These are phyloP conservation scores for Teratosphaeria nubilosa DNA, from an alignment of 2,329 filamentous ascomycete genomes.

Conservation along the genomic window DNA sequence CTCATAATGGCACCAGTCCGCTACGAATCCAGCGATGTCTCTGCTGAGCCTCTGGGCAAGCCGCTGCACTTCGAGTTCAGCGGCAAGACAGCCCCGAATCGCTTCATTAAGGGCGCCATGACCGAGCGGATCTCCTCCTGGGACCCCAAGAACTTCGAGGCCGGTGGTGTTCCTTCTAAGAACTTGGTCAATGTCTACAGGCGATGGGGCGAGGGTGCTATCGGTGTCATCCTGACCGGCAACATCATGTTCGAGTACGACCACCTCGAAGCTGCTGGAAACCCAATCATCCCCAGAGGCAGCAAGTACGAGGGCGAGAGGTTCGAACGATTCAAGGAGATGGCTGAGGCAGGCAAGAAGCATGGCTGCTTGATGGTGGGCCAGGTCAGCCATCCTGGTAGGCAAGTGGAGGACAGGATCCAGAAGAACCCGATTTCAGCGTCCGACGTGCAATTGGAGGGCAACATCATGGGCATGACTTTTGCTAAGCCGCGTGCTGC, in stretches of 20 bases:
- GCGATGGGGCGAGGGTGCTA: conserved; percentile 50
- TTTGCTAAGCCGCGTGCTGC: conserved; percentile 47
- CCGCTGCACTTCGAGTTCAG: conserved; percentile 39
- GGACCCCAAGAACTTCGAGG: conserved; percentile 42
- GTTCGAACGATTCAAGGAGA: conserved; percentile 49
- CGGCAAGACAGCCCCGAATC: conserved; percentile 48
- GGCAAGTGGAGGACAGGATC: conserved; percentile 41
- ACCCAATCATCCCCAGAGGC: conserved; percentile 48
- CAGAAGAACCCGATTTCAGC: conserved; percentile 43
- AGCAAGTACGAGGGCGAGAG: conserved; percentile 44
- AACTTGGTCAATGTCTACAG: conserved; percentile 49
- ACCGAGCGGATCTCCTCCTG: conserved; percentile 54
- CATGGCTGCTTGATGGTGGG: conserved; percentile 49
- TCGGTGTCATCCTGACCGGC: conserved; percentile 50
- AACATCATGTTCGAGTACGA: conserved; percentile 56
- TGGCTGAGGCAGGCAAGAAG: conserved; percentile 46
- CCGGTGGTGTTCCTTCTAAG: conserved; percentile 45
- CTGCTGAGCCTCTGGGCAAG: conserved; percentile 31
- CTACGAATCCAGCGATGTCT: conserved; percentile 32
- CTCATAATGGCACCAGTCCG: conserved; percentile 25
- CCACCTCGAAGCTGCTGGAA: conserved; percentile 46
- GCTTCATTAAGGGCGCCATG: conserved; percentile 61
- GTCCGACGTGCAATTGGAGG: conserved; percentile 39
- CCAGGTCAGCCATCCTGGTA: conserved; percentile 54
- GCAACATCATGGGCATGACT: conserved; percentile 35